A percentile compares a stretch with the other conserved stretches of the same genome.
Conservation (phyloP, 257 asterid species). For the Solanum piurae region DNA sequence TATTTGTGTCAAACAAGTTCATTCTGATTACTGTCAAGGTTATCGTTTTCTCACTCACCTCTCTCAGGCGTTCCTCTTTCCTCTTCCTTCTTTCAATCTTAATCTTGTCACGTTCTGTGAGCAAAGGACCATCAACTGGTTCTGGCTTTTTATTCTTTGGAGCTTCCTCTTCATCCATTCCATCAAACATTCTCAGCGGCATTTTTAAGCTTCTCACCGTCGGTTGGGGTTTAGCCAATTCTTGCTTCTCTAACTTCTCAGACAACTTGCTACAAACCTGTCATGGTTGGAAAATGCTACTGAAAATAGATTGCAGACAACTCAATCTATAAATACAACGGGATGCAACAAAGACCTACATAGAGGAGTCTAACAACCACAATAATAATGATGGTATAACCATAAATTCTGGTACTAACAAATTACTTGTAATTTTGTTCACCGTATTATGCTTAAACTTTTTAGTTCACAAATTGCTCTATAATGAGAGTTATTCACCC, state of each 20-base stretch:
- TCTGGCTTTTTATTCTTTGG: conserved; percentile 85
- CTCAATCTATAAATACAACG: neutral
- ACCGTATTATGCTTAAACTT: neutral
- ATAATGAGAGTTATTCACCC: neutral
- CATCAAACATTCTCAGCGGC: conserved; percentile 92
- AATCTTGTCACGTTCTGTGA: conserved; percentile 93
- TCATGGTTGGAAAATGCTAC: neutral
- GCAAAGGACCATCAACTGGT: conserved; percentile 93
- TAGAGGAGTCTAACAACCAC: neutral
- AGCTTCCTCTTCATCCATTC: conserved; percentile 85
- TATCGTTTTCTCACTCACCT: conserved; percentile 30
- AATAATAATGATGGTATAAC: neutral
- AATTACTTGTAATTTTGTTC: neutral
- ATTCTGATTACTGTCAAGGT: neutral
- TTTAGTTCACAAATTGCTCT: neutral
- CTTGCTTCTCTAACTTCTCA: conserved; percentile 91
- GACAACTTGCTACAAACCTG: conserved; percentile 73
- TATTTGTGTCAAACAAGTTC: neutral
- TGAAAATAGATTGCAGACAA: neutral
- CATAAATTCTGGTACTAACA: neutral
- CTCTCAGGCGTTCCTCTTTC: conserved; percentile 93
- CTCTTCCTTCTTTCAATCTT: conserved; percentile 93
- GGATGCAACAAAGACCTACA: neutral
- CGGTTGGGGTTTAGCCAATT: conserved; percentile 72
- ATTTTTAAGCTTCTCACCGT: conserved; percentile 85